Conservation (phyloP, 495 filamentous ascomycete genomes). For the Terfezia boudieri region DNA sequence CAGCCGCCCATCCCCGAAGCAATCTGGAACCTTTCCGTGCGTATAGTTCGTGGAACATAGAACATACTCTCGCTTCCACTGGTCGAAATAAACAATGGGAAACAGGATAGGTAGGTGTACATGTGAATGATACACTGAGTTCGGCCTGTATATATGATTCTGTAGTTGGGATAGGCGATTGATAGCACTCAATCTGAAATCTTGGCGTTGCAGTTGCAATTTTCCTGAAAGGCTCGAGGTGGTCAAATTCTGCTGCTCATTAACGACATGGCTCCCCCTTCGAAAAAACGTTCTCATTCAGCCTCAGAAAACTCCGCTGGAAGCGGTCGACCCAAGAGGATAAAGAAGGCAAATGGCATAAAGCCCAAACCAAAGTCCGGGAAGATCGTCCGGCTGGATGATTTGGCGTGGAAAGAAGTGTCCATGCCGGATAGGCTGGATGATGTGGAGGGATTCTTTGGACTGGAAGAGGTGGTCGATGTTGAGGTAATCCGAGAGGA, state of each 20-base stretch:
- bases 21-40: too few species aligned
- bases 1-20: neutral
- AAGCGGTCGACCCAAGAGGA: neutral
- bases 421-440: conserved; percentile 65
- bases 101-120: too few species aligned
- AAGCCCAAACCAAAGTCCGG: neutral
- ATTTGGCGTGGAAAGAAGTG: conserved; percentile 63
- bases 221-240: neutral
- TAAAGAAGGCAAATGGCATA: neutral
- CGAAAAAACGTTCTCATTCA: neutral
- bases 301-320: neutral
- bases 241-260: neutral
- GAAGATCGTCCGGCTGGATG: conserved; percentile 28
- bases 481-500: conserved; percentile 52
- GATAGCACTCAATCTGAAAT: neutral
- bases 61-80: too few species aligned
- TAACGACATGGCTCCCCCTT: neutral
- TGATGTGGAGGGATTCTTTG: conserved; percentile 86
- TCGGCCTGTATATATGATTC: too few species aligned
- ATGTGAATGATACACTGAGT: too few species aligned
- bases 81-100: too few species aligned
- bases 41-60: too few species aligned
- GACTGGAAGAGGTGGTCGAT: conserved; percentile 76
- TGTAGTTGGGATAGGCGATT: too few species aligned
- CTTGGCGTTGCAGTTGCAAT: neutral